These are phyloP conservation scores for Penicillium pulvis DNA, from an alignment of 495 filamentous ascomycete genomes.

Conservation along the genomic window DNA sequence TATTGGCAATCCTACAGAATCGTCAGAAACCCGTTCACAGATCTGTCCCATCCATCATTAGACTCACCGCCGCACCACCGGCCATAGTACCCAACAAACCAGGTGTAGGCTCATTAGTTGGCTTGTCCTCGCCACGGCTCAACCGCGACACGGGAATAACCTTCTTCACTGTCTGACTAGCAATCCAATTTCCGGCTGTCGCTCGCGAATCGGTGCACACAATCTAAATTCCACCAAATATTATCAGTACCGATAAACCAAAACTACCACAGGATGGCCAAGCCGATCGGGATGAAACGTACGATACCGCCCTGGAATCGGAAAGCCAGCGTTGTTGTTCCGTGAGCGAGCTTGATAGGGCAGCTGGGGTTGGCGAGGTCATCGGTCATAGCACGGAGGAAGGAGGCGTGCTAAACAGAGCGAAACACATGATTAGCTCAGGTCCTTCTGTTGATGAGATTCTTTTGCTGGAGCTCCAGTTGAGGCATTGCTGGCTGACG, in stretches of 20 bases:
- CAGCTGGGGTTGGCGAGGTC: constrained; percentile 94
- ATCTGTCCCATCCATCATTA: background rate
- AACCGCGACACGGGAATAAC: constrained; percentile 69
- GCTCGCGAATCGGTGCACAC: constrained; percentile 97
- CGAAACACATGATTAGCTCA: constrained; percentile 6
- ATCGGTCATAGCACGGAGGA: constrained; percentile 95
- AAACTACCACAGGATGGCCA: background rate
- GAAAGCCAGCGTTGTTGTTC: constrained; percentile 98
- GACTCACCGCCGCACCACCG: constrained; percentile 85
- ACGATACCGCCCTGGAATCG: constrained; percentile 93
- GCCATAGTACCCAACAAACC: constrained; percentile 96
- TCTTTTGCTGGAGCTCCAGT: constrained; percentile 6
- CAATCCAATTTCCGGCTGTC: constrained; percentile 97
- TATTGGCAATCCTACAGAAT: constrained; percentile 87
- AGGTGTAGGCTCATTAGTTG: constrained; percentile 74
- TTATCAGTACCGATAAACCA: background rate
- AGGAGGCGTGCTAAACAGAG: constrained; percentile 70
- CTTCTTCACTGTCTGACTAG: constrained; percentile 99
- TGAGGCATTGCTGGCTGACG: background rate
- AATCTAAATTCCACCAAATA: constrained; percentile 48
- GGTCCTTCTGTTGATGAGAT: constrained; percentile 1
- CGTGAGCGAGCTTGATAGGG: constrained; percentile 98
- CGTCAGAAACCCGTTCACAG: constrained; percentile 11
- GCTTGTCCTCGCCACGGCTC: constrained; percentile 50
- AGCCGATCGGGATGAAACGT: constrained; percentile 23